Conservation (phyloP, 2,329 filamentous ascomycete species). For the Clarireedia paspali region DNA sequence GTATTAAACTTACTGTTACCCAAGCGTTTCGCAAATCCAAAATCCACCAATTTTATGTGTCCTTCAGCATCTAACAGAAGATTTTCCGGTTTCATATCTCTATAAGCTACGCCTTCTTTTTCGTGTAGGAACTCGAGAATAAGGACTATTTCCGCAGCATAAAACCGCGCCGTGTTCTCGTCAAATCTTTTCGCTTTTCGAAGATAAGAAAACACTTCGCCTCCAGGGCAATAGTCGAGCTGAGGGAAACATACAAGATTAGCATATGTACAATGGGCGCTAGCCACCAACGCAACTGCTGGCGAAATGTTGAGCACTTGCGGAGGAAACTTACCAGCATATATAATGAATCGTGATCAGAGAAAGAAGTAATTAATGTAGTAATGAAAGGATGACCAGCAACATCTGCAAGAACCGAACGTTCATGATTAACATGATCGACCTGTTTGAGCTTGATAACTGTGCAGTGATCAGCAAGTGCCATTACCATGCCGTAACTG, state of each 20-base stretch:
- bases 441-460: conserved; percentile 80
- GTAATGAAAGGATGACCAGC: conserved; percentile 81
- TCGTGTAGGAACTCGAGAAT: conserved; percentile 78
- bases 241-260: not conserved
- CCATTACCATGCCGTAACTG: not conserved
- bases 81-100: conserved; percentile 79
- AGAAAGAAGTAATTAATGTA: conserved; percentile 68
- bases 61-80: conserved; percentile 69
- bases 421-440: conserved; percentile 79
- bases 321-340: conserved; percentile 49
- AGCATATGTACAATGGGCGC: not conserved
- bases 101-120: conserved; percentile 69
- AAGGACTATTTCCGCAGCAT: conserved; percentile 75
- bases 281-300: not conserved
- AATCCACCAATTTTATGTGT: conserved; percentile 77
- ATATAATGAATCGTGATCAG: conserved; percentile 71
- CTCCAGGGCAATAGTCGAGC: conserved; percentile 75
- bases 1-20: conserved; percentile 41
- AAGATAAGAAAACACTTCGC: conserved; percentile 78
- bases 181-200: conserved; percentile 72
- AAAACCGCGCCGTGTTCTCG: conserved; percentile 71
- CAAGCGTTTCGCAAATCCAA: conserved; percentile 76
- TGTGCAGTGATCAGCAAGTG: conserved; percentile 22
- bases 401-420: conserved; percentile 67
- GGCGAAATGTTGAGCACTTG: conserved; percentile 11